Evolutionary conservation across 306 rosid species (phyloP), one percentile per base, ranked within the genome.

Genomic region (Malus sylvestris): DNA sequence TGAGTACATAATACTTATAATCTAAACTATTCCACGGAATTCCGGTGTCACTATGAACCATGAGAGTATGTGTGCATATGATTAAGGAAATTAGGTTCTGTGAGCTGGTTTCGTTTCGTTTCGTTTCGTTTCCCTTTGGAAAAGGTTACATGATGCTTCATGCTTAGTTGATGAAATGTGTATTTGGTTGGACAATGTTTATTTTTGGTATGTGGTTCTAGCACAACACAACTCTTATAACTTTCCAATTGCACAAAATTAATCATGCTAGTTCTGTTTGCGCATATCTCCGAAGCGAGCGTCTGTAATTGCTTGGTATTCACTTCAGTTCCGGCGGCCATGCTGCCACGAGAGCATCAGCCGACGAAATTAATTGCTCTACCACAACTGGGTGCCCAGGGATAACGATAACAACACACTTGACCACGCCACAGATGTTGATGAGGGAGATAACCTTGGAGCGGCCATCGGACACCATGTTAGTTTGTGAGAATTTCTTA

Each of bases 311-410:
- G 72, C 81, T 49, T 71, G 76, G 13, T 76, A 76, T 71, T 71
- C 76, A n/a, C 76, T 46, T 32, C 81, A 49, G 19, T 15, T 49
- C 77, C 27, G 81, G 77, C 13, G 51, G 71, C 71, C 71, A 78
- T 32, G 81, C 81, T 44, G 72, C 81, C 33, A 71, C 72, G 12
- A 78, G 22, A 4, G 81, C 76, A 32, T 71, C 81, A 1, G 71
- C 64, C 1, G 22, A 11, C 4, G 53, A 9, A 32, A 63, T 32
- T 3, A 71, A 62, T 11, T 66, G 76, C 59, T 63, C 23, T 19
- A 71, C 52, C 66, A 78, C 67, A 25, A 78, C 45, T 2, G 81
- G 81, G 12, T 72, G 55, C 10, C 81, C 72, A 33, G 81, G 51
- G 57, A 78, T 66, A 5, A 78, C 6, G 0, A 78, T 10, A 22